Percentiles rank a stretch among this genome's conserved stretches.
Conservation (phyloP, 2,329 filamentous ascomycete species). For the Neonectria magnoliae region DNA sequence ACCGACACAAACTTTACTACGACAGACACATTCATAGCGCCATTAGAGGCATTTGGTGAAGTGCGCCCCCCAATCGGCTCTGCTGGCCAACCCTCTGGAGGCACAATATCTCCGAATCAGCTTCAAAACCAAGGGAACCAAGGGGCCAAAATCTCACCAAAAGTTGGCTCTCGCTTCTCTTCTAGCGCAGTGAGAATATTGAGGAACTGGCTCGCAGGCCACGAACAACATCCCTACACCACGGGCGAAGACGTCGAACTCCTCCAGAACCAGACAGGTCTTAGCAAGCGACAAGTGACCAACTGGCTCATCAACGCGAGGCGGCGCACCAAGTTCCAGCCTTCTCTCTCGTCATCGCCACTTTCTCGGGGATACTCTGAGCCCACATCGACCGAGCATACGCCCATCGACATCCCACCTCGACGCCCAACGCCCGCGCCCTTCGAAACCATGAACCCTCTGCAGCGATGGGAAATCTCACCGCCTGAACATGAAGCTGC, state of each 20-base stretch:
- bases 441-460: conserved; percentile 35
- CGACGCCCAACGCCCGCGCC: conserved; percentile 46
- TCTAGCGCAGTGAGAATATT: conserved; percentile 26
- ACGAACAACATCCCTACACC: conserved; percentile 82
- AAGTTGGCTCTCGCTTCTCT: conserved; percentile 32
- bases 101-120: not conserved
- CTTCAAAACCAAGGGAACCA: not conserved
- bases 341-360: not conserved
- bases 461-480: conserved; percentile 47
- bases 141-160: not conserved
- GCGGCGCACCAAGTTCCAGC: conserved; percentile 74
- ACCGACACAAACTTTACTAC: not conserved
- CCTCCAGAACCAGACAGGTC: conserved; percentile 76
- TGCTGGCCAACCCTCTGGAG: not conserved
- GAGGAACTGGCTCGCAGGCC: conserved; percentile 73
- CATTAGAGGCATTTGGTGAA: not conserved
- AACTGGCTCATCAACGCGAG: conserved; percentile 92
- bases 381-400: not conserved
- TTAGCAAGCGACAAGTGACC: conserved; percentile 80
- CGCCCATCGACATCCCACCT: conserved; percentile 66
- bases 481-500: conserved; percentile 47
- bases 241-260: conserved; percentile 82
- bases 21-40: not conserved
- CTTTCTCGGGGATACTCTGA: not conserved
- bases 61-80: not conserved